phyloP scores from a whole-genome alignment of 352 stramenopile genomes.

The Phytophthora gonapodyides region DNA sequence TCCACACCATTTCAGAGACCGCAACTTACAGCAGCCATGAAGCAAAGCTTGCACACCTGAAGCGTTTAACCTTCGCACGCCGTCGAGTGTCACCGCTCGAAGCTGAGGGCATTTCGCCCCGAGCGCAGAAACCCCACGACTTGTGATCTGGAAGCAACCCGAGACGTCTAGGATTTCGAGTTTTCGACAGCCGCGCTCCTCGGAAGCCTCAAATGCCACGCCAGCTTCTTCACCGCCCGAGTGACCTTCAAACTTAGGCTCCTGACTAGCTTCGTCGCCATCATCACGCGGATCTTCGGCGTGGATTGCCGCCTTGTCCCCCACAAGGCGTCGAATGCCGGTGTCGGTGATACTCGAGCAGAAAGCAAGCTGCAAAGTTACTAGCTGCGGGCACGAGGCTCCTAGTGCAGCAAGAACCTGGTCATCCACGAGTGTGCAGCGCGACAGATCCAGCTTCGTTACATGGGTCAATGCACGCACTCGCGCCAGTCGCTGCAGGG shows the following conservation, averaged over 20 bases:
- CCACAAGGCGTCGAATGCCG: slow-evolving; percentile 56
- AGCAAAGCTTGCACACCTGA: slow-evolving; percentile 37
- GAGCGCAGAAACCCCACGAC: slow-evolving; percentile 43
- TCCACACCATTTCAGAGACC: slow-evolving; percentile 52
- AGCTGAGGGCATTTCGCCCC: slow-evolving; percentile 46
- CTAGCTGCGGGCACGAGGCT: slow-evolving; percentile 39
- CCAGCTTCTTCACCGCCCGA: slow-evolving; percentile 6
- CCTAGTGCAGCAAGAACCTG: slow-evolving; percentile 58
- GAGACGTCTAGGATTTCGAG: slow-evolving; percentile 61
- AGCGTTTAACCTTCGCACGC: slow-evolving; percentile 51
- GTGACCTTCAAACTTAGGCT: slow-evolving; percentile 1
- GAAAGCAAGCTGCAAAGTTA: slow-evolving; percentile 49
- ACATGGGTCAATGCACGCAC: slow-evolving; percentile 42
- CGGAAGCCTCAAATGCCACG: slow-evolving; percentile 15
- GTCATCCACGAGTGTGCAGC: slow-evolving; percentile 59
- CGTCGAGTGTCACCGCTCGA: slow-evolving; percentile 55
- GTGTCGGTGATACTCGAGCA: slow-evolving; percentile 61
- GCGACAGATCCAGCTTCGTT: slow-evolving; percentile 55
- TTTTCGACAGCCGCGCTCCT: slow-evolving; percentile 42
- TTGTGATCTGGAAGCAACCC: slow-evolving; percentile 73
- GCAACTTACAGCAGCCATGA: slow-evolving; percentile 43
- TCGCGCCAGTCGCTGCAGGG: slow-evolving; percentile 48
- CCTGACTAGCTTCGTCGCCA: slow-evolving; percentile 6
- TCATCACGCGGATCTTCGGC: background rate
- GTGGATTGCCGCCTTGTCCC: slow-evolving; percentile 15